These are phyloP conservation scores for Malus sieversii DNA, from an alignment of 306 rosid species.

Conservation along the genomic window DNA sequence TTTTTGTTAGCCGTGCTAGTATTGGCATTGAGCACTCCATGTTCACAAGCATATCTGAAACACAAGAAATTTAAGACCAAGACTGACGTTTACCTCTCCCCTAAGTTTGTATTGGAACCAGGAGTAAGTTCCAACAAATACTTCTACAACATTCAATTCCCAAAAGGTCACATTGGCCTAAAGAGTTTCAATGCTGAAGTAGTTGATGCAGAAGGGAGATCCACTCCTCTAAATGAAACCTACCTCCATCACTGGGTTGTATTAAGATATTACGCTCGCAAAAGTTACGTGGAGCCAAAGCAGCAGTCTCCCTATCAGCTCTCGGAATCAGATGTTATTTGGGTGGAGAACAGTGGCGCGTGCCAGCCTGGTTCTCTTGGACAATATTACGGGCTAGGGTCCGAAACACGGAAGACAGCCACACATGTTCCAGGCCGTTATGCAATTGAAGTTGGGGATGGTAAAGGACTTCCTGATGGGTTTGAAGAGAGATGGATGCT, in stretches of 20 bases:
- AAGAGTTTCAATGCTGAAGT: constrained; percentile 61
- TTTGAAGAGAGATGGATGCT: constrained; percentile 66
- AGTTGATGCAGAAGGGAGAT: constrained; percentile 48
- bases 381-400: constrained; percentile 65
- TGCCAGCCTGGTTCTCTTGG: constrained; percentile 29
- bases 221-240: constrained; percentile 59
- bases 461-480: constrained; percentile 44
- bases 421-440: constrained; percentile 53
- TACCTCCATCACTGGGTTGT: constrained; percentile 72
- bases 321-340: background rate
- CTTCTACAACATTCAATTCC: constrained; percentile 40
- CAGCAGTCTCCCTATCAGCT: background rate
- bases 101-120: constrained; percentile 43
- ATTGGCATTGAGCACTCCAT: constrained; percentile 23
- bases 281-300: constrained; percentile 7
- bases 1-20: constrained; percentile 18
- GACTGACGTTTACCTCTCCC: constrained; percentile 42
- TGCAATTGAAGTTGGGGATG: constrained; percentile 60
- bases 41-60: constrained; percentile 21
- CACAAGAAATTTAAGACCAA: constrained; percentile 21
- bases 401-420: constrained; percentile 53
- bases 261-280: constrained; percentile 12
- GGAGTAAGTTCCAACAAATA: constrained; percentile 48
- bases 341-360: constrained; percentile 39
- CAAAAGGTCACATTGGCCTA: constrained; percentile 60